These are phyloP conservation scores for Coffea eugenioides DNA, from an alignment of 257 asterid genomes.

Conservation along the genomic window DNA sequence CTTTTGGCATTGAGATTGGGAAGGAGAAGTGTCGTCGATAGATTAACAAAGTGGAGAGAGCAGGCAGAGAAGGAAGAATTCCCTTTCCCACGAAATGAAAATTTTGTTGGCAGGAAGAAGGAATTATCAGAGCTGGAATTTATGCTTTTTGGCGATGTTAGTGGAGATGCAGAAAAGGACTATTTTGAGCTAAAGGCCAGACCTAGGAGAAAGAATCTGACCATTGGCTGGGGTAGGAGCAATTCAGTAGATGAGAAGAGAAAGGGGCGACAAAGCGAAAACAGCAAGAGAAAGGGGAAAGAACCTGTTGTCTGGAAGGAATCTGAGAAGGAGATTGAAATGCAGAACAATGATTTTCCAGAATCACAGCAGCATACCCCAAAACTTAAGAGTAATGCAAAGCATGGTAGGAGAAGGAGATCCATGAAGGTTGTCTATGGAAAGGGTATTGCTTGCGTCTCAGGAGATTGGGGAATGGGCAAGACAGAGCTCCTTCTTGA, in stretches of 20 bases:
- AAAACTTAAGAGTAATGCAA: conserved; percentile 37
- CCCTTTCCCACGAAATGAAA: conserved; percentile 73
- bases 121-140: conserved; percentile 78
- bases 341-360: conserved; percentile 52
- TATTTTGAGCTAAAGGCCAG: conserved; percentile 76
- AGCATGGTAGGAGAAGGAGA: conserved; percentile 53
- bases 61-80: conserved; percentile 76
- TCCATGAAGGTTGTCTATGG: conserved; percentile 62
- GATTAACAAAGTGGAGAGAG: conserved; percentile 78
- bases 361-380: conserved; percentile 30
- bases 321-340: conserved; percentile 78
- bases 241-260: conserved; percentile 61
- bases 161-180: conserved; percentile 63
- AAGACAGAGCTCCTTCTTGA: conserved; percentile 81
- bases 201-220: conserved; percentile 64
- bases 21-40: conserved; percentile 79
- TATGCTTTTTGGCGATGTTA: conserved; percentile 77
- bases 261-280: conserved; percentile 34
- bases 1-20: conserved; percentile 91
- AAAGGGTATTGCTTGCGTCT: conserved; percentile 78
- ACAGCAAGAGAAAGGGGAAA: conserved; percentile 64
- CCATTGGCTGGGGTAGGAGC: conserved; percentile 74
- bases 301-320: conserved; percentile 80
- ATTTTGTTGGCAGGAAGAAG: conserved; percentile 78
- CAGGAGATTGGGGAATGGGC: conserved; percentile 86